Base-by-base conservation (phyloP, 805 yeast genomes). In the Hanseniaspora singularis region DNA sequence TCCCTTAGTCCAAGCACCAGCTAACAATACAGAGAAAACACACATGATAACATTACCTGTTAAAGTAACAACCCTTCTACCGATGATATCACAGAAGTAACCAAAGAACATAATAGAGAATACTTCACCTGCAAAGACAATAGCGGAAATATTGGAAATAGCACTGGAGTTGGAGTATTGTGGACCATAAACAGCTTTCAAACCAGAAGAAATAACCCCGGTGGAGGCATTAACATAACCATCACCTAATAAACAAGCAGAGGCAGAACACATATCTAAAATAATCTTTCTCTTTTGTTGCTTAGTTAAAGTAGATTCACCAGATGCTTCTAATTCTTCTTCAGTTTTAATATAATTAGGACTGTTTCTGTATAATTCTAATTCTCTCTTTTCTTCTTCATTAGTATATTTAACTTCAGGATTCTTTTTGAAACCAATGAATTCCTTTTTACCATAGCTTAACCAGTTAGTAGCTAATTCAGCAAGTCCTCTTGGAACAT, bases 91-190 rank as follows among this genome's bases (percentile, higher is more conserved):
- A 20, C 94, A 74, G 38, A 84, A 64, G 55, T 76, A 77, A 39
- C 96, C 96, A 63, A 89, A 87, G 1, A 69, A 45, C 40, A 89
- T 69, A 69, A 80, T 88, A 38, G 96, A 96, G 18, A 84, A 72
- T 45, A 88, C 94, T 1, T 92, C 87, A 55, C 97, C 97, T 8
- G 74, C 96, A 58, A 89, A 88, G 0, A 88, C 95, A 60, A 89
- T 81, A 7, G 96, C 76, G 0, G 94, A 71, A 40, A 89, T 83
- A 57, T 87, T 87, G 51, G 78, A 71, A 46, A 82, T 74, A 26
- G 95, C 96, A 37, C 62, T 62, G 0, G 94, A 82, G 5, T 70
- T 54, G 3, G 75, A 61, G 58, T 81, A 80, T 54, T 72, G 74
- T 0, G 62, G 60, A 24, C 86, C 86, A 59, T 88, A 88, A 32